Conservation (phyloP, 1,139 yeast species). For the Lodderomyces beijingensis region DNA sequence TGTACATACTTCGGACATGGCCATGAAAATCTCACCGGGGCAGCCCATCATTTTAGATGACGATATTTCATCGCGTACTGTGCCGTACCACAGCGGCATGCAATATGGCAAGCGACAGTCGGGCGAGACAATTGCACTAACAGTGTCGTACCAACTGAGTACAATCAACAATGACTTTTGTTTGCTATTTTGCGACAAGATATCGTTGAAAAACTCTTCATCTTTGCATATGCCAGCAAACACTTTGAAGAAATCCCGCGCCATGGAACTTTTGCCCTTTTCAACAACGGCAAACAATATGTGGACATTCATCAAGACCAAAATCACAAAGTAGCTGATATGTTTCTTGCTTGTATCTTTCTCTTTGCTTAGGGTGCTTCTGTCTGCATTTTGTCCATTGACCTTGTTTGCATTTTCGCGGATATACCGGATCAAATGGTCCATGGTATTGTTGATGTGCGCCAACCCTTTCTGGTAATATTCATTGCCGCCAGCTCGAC, state of each 20-base stretch:
- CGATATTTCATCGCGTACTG: constrained; percentile 33
- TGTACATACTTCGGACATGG: constrained; percentile 39
- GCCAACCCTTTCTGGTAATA: constrained; percentile 47
- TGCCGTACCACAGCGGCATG: constrained; percentile 49
- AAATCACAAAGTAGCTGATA: constrained; percentile 45
- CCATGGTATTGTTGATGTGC: constrained; percentile 51
- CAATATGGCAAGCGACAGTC: constrained; percentile 51
- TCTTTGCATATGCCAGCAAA: constrained; percentile 46
- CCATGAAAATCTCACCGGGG: constrained; percentile 49
- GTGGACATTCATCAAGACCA: constrained; percentile 49
- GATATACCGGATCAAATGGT: constrained; percentile 39
- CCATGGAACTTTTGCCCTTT: constrained; percentile 47
- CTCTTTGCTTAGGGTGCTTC: constrained; percentile 1
- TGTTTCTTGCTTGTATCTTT: constrained; percentile 23
- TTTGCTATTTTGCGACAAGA: constrained; percentile 36
- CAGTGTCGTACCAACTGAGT: constrained; percentile 54
- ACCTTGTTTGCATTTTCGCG: constrained; percentile 9
- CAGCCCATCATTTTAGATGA: constrained; percentile 54
- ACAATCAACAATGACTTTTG: constrained; percentile 46
- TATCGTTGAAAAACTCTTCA: constrained; percentile 16
- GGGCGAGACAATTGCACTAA: constrained; percentile 50
- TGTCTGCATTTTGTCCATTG: neutral
- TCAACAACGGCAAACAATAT: constrained; percentile 47
- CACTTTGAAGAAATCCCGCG: constrained; percentile 44
- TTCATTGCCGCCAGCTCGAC: constrained; percentile 42